A percentile compares a stretch with the other conserved stretches of the same genome.
Conservation (phyloP, 306 rosid genomes). For the Acacia melanoxylon region DNA sequence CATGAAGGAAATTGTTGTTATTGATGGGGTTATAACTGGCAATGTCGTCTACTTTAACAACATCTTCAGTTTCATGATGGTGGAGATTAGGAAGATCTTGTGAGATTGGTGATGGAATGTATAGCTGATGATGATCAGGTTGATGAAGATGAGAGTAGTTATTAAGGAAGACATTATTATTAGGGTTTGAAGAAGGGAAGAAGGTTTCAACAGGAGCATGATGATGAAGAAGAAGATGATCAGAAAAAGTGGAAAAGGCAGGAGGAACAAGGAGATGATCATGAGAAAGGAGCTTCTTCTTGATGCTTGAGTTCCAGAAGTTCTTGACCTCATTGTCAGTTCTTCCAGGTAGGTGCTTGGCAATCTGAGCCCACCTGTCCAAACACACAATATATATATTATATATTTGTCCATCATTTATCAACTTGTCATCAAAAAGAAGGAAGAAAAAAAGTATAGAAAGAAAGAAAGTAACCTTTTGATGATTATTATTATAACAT, state of each 20-base stretch:
- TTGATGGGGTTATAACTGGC: conserved; percentile 13
- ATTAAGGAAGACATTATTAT: conserved; percentile 29
- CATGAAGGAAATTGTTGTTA: conserved; percentile 34
- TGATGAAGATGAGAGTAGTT: conserved; percentile 26
- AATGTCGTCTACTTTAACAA: conserved; percentile 48
- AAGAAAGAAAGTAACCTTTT: conserved; percentile 23
- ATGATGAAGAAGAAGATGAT: conserved; percentile 40
- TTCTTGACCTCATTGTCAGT: conserved; percentile 98
- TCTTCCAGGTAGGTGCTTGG: conserved; percentile 97
- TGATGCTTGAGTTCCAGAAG: conserved; percentile 97
- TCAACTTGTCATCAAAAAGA: conserved; percentile 24
- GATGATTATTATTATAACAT: conserved; percentile 2
- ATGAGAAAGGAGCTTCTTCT: conserved; percentile 80
- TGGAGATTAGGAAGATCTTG: conserved; percentile 23
- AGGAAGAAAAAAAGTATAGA: background rate
- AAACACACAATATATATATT: background rate
- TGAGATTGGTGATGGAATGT: conserved; percentile 50
- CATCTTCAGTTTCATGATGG: conserved; percentile 32
- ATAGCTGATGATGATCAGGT: conserved; percentile 31
- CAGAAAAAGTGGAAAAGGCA: conserved; percentile 55
- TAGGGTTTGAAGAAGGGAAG: conserved; percentile 61
- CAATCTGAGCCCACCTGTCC: conserved; percentile 95
- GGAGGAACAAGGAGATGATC: conserved; percentile 42
- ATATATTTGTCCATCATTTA: background rate
- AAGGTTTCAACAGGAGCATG: conserved; percentile 45